Base-by-base conservation (phyloP, 2,329 filamentous ascomycete genomes). In the Ascochyta koolunga region DNA sequence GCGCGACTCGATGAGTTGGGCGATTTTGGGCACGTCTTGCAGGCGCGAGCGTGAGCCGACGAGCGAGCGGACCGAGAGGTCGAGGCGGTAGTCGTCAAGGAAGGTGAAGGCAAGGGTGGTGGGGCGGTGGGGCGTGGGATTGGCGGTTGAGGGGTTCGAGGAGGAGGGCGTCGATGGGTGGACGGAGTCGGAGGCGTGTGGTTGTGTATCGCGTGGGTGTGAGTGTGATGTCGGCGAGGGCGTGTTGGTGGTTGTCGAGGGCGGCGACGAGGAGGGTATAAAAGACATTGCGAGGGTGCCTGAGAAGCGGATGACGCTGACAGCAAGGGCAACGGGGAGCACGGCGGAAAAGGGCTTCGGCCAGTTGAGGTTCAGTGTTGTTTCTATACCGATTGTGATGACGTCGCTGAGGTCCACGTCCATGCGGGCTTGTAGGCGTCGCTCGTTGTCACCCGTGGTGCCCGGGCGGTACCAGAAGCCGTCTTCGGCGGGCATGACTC, bases 51-150 rank as follows among this genome's bases (percentile, higher is more conserved):
- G 84, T 54, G 87, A 90, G 31, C 91, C 91, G 5, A 96, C 83
- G 13, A 95, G 81, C 47, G 89, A 92, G 58, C 89, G 84, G 24
- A 93, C 89, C 3, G 88, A 91, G 59, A 96, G 88, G 72, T 95
- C 91, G 18, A 96, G 82, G 22, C 90, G 82, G 77, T 96, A 96
- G 76, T 95, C 90, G 71, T 93, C 90, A 29, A 93, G 82, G 70
- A 99, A 99, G 51, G 91, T 96, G 75, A 99, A 98, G 0, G 91
- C 91, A 74, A 99, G 89, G 71, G 92, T 96, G 3, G 95, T 96
- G 4, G 89, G 89, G 3, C 77, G 54, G 72, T 74, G 60, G 63
- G 70, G 55, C 60, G 62, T 32, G 13, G 45, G 40, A 45, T 15
- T 60, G 33, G 32, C 36, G 41, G 54, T 32, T 3, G 42, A 31